Conservation (phyloP, 2,329 filamentous ascomycete genomes). For the Coniochaeta hoffmannii region DNA sequence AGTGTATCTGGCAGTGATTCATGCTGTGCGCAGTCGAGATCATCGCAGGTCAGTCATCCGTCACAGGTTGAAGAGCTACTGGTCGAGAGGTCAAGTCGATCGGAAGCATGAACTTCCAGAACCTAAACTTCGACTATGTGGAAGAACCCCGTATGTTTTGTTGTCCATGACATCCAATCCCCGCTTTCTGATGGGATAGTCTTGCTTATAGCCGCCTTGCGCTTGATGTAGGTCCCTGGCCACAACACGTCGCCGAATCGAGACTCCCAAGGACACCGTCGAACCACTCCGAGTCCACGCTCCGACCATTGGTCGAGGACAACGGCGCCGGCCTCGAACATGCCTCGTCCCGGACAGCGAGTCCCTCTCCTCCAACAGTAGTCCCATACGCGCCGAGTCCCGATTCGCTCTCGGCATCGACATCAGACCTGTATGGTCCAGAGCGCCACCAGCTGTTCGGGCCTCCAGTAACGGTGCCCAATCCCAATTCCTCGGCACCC, state of each 20-base stretch:
- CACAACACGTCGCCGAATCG: conserved; percentile 7
- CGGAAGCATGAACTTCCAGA: conserved; percentile 30
- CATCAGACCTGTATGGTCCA: conserved; percentile 35
- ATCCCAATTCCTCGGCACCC: background rate
- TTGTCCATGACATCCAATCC: conserved; percentile 1
- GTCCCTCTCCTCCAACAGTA: conserved; percentile 25
- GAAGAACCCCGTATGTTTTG: conserved; percentile 28
- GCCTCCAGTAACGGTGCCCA: conserved; percentile 19
- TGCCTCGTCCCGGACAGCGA: conserved; percentile 16
- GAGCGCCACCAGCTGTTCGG: conserved; percentile 27
- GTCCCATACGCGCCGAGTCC: conserved; percentile 31
- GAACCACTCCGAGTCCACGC: conserved; percentile 13
- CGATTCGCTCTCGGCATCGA: conserved; percentile 22
- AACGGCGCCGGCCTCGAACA: conserved; percentile 12
- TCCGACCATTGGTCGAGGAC: conserved; percentile 10
- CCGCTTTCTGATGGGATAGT: background rate
- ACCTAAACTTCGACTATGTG: conserved; percentile 26
- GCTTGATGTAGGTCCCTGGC: conserved; percentile 9
- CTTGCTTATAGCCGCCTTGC: conserved; percentile 10
- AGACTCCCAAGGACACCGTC: conserved; percentile 13
- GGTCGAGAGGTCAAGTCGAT: background rate
- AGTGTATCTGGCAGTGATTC: conserved; percentile 15
- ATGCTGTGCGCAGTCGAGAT: background rate
- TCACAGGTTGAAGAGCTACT: conserved; percentile 4
- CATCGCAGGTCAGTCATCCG: background rate